Conservation (phyloP, 1,284 basidiomycete genomes). For the Ustilago lituana region DNA sequence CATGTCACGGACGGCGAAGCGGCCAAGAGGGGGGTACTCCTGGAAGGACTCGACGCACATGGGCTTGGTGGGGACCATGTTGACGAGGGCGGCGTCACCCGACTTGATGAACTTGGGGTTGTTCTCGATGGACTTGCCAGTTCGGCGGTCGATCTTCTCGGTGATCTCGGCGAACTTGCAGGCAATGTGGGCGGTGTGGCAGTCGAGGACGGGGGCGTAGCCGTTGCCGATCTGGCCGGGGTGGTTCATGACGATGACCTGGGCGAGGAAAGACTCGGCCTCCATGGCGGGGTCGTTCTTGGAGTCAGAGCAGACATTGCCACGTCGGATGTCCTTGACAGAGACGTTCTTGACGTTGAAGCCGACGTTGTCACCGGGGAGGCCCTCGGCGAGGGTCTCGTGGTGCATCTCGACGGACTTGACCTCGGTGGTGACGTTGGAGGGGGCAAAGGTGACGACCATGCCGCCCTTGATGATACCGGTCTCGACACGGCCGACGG, state of each 20-base stretch:
- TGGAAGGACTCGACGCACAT: constrained; percentile 98
- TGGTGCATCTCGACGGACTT: constrained; percentile 99
- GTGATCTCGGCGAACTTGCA: too few species aligned
- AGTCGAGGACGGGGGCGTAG: constrained; percentile 95
- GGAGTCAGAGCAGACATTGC: constrained; percentile 98
- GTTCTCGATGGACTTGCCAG: too few species aligned
- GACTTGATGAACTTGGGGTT: constrained; percentile 80
- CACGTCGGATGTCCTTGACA: constrained; percentile 99
- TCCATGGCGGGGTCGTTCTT: constrained; percentile 99
- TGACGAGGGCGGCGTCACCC: constrained; percentile 84
- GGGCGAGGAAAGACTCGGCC: constrained; percentile 98
- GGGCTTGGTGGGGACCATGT: constrained; percentile 94
- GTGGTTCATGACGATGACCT: constrained; percentile 99
- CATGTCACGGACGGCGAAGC: too few species aligned
- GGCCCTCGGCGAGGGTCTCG: constrained; percentile 95
- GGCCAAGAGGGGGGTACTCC: constrained; percentile 98
- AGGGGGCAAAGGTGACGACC: constrained; percentile 92
- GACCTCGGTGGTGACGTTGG: constrained; percentile 99
- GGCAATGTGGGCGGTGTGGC: too few species aligned
- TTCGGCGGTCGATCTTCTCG: too few species aligned
- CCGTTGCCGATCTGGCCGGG: constrained; percentile 99
- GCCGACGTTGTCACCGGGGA: constrained; percentile 98
- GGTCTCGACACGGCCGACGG: constrained; percentile 99
- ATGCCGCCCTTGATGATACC: constrained; percentile 99
- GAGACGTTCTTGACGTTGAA: constrained; percentile 95